Base-by-base conservation (phyloP, 2,329 filamentous ascomycete species). In the Neophaeococcomyces mojaviensis region DNA sequence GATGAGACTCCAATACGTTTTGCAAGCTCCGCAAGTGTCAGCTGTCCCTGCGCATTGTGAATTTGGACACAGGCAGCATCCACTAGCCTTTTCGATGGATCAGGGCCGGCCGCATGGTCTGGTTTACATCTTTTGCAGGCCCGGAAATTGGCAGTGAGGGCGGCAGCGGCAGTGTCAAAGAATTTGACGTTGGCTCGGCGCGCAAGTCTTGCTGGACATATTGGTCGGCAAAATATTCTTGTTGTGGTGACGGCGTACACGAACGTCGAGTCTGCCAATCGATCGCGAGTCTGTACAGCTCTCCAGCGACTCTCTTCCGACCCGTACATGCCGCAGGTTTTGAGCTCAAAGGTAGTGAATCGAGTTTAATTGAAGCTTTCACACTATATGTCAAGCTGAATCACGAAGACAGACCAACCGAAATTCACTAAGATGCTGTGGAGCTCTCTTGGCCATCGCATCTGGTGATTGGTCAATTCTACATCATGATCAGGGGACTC, bases 231-330 rank as follows among this genome's bases (percentile, higher is more conserved):
- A 58, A 75, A 79, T 41, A 78, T 76, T 36, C 65, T 67, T 2
- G 76, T 79, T 1, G 73, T 74, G 44, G 68, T 66, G n/a, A 79
- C 75, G 15, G 64, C 69, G 62, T 79, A 79, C 50, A 79, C 66
- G 60, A 79, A 79, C 24, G 59, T 55, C 2, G 61, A 61, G 42
- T 68, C 66, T 16, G 68, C 67, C 16, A 61, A 58, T 22, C 65
- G 44, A 49, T 74, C 68, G 39, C 72, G 68, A 45, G 59, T 63
- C 38, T 64, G 61, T 35, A 75, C 62, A 47, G 72, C 72, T 54
- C 61, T 59, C 68, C 68, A 68, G 49, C 68, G 62, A 38, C 59
- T 51, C 1, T 3, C 13, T 3, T 38, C 5, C 19, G 35, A 4
- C 3, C 4, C 13, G 35, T 19, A 22, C 5, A 38, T n/a, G n/a